phyloP scores from a whole-genome alignment of 257 asterid species.

The Euphrasia confusa region DNA sequence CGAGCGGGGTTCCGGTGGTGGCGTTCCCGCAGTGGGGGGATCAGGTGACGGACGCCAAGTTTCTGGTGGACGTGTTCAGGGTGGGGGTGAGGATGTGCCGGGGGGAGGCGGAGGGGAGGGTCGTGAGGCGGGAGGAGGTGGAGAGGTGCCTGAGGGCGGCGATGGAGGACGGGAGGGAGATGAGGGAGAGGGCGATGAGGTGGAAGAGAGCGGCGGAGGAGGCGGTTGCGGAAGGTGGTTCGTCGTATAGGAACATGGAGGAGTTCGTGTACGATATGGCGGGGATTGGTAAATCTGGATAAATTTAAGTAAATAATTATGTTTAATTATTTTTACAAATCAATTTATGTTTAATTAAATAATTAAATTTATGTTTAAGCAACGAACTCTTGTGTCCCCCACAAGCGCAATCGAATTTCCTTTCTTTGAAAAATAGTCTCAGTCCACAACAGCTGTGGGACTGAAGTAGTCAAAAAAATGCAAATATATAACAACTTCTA shows the following conservation, averaged over 20 bases:
- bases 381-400: too few species aligned
- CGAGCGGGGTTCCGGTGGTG: constrained; percentile 67
- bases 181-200: constrained; percentile 44
- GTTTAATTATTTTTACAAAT: too few species aligned
- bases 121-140: constrained; percentile 50
- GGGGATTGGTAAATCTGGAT: background rate
- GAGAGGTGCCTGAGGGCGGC: constrained; percentile 52
- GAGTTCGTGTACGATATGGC: constrained; percentile 46
- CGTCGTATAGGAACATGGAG: constrained; percentile 44
- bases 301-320: too few species aligned
- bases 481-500: too few species aligned
- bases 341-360: too few species aligned
- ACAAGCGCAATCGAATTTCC: too few species aligned
- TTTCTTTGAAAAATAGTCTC: too few species aligned
- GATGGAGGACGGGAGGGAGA: constrained; percentile 48
- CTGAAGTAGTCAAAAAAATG: too few species aligned
- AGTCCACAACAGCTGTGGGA: too few species aligned
- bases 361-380: too few species aligned
- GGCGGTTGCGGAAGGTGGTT: constrained; percentile 69
- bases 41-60: constrained; percentile 82
- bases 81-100: constrained; percentile 62
- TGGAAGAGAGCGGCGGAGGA: constrained; percentile 71
- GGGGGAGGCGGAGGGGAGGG: constrained; percentile 56
- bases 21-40: constrained; percentile 91
- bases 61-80: constrained; percentile 59